Base-by-base conservation (phyloP, 1,284 basidiomycete species). In the Trichosporon sp. region DNA sequence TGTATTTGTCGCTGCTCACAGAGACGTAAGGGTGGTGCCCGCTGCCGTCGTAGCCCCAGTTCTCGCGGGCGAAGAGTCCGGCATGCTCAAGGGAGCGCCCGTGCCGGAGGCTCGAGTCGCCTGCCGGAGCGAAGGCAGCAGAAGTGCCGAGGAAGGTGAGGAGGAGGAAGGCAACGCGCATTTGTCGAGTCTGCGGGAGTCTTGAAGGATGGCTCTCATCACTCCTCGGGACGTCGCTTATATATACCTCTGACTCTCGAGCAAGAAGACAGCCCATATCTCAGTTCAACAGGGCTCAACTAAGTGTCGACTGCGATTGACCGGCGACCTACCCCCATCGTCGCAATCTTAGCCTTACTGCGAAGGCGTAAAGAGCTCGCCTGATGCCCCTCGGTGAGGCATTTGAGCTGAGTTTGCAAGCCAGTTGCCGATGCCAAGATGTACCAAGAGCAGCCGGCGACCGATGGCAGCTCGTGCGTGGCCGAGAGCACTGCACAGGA, bases 141-240 rank as follows among this genome's bases (percentile, higher is more conserved):
- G 59, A 63, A 32, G 59, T 63, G 16, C 59, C 59, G 31, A 63
- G 59, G 59, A 63, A 63, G 16, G 59, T 63, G 59, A 63, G 59
- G 59, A 63, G 59, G 31, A 63, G 59, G 59, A 63, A 35, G 31
- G 59, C 59, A 37, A 63, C 59, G 16, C 59, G 31, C 59, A 63
- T 63, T 37, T 16, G 14, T 63, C 16, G 16, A 63, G 35, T 8
- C 32, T 8, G 59, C 16, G 12, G 21, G 32, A 63, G 2, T 19
- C 32, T 63, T 63, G 59, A 63, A 35, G 31, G 32, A 37, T 63
- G 59, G 14, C 12, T 63, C 14, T 26, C 26, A 59, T 8, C 32
- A 16, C 59, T 26, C 21, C 8, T 11, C 31, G n/a, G 16, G 59
- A 35, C 16, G 16, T 11, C 7, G 14, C 59, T 63, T 63, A n/a